Evolutionary conservation across 768 basidiomycete species (phyloP).

Genomic region (Mycena galopus): DNA sequence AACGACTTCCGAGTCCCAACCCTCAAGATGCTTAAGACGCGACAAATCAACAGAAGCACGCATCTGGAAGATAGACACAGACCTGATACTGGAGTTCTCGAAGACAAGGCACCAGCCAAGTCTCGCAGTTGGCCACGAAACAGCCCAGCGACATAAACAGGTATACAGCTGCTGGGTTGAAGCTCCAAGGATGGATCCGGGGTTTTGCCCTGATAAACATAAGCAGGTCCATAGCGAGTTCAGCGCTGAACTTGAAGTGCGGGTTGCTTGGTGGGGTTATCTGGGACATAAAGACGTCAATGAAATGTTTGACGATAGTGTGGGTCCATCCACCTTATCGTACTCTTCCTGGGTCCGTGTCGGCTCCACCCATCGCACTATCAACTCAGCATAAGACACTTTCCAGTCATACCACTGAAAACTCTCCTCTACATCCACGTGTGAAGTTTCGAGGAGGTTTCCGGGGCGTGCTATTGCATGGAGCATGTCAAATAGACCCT

Average conservation of each 20-base stretch:
- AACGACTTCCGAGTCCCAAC: neutral
- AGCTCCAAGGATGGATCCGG: slow-evolving; percentile 1
- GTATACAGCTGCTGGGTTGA: slow-evolving; percentile 3
- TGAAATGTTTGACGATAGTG: no score
- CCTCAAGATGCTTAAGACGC: neutral
- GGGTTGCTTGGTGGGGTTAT: no score
- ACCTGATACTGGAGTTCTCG: neutral
- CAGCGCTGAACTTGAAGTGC: neutral
- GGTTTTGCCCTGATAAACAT: neutral
- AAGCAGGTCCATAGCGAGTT: neutral
- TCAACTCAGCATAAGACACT: neutral
- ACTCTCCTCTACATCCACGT: neutral
- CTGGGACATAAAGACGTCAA: no score
- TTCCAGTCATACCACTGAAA: slow-evolving; percentile 5
- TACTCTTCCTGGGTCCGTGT: neutral
- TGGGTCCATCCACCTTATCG: neutral
- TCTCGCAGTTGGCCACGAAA: neutral
- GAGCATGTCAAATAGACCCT: neutral
- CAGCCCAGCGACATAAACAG: neutral
- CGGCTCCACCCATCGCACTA: neutral
- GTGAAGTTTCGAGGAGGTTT: neutral
- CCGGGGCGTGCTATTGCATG: neutral
- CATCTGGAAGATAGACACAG: neutral
- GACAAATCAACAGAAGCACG: neutral
- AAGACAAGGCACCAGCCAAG: neutral